Evolutionary conservation across 345 rosid species (phyloP).

Genomic region (Durio zibethinus): DNA sequence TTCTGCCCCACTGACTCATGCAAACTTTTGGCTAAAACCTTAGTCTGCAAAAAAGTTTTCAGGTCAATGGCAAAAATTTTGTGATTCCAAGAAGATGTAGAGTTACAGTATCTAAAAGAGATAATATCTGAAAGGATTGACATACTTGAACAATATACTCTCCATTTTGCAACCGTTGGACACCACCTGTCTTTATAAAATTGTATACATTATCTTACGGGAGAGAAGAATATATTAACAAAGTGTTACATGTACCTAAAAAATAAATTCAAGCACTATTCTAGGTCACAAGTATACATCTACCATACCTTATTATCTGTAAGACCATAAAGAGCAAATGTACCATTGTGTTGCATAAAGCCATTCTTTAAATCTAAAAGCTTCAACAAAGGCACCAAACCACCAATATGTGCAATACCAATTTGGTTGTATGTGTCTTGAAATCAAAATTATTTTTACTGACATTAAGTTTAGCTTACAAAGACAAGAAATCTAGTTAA

Average conservation of each 20-base stretch:
- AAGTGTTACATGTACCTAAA: conserved; percentile 1
- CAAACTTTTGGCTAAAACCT: conserved; percentile 22
- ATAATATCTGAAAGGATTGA: conserved; percentile 14
- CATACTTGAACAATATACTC: conserved; percentile 91
- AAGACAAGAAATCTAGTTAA: not conserved
- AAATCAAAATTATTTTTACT: conserved; percentile 18
- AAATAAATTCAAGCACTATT: conserved; percentile 22
- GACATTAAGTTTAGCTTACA: not conserved
- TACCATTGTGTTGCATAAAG: conserved; percentile 97
- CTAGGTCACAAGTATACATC: conserved; percentile 15
- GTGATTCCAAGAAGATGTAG: too few species aligned
- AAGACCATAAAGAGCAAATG: conserved; percentile 97
- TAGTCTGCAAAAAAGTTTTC: conserved; percentile 23
- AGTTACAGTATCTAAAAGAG: too few species aligned
- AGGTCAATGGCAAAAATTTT: not conserved
- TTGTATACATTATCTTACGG: conserved; percentile 86
- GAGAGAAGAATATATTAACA: conserved; percentile 24
- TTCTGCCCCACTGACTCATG: conserved; percentile 29
- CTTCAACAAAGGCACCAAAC: conserved; percentile 77
- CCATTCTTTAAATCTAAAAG: conserved; percentile 96
- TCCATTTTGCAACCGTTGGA: conserved; percentile 92
- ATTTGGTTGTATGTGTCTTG: conserved; percentile 97
- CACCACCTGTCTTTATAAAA: conserved; percentile 95
- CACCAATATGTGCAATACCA: conserved; percentile 94
- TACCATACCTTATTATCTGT: conserved; percentile 90